These are phyloP conservation scores for Tetrapyrgos nigripes DNA, from an alignment of 1,284 basidiomycete species.

Conservation along the genomic window DNA sequence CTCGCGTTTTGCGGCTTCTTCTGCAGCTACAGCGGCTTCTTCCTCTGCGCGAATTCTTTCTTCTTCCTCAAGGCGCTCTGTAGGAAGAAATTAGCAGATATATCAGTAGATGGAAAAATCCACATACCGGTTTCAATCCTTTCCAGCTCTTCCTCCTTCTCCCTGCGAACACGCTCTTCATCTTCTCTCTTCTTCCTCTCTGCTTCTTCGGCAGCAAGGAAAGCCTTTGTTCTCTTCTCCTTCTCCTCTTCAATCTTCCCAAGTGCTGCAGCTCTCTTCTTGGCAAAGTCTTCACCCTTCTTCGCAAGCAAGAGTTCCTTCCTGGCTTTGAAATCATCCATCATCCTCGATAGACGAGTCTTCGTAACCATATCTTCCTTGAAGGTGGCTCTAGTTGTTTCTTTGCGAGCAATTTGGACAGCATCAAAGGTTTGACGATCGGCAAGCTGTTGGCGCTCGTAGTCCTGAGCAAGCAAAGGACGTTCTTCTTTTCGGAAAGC, in stretches of 20 bases:
- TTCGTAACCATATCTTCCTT: constrained; percentile 81
- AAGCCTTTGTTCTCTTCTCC: constrained; percentile 65
- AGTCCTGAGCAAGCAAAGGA: constrained; percentile 87
- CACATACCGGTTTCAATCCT: constrained; percentile 58
- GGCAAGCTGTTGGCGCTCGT: constrained; percentile 84
- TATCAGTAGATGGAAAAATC: constrained; percentile 1
- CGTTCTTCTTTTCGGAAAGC: constrained; percentile 95
- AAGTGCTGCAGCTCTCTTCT: constrained; percentile 63
- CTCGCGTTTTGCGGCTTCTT: constrained; percentile 61
- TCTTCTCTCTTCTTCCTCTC: constrained; percentile 54
- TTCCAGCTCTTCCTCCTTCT: constrained; percentile 60
- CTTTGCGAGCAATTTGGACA: constrained; percentile 67
- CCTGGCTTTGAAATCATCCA: constrained; percentile 75
- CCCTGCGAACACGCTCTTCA: constrained; percentile 52
- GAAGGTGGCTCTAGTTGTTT: constrained; percentile 69
- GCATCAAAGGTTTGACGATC: constrained; percentile 74
- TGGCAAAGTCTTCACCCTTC: constrained; percentile 77
- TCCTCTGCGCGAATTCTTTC: constrained; percentile 56
- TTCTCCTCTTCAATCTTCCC: constrained; percentile 90
- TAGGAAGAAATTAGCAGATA: constrained; percentile 13
- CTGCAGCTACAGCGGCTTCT: constrained; percentile 54
- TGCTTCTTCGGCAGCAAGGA: constrained; percentile 65
- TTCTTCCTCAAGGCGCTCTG: constrained; percentile 63
- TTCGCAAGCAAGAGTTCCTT: constrained; percentile 67
- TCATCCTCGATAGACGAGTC: constrained; percentile 77